phyloP scores from a whole-genome alignment of 2,329 filamentous ascomycete genomes.

The Aspergillus tubingensis region DNA sequence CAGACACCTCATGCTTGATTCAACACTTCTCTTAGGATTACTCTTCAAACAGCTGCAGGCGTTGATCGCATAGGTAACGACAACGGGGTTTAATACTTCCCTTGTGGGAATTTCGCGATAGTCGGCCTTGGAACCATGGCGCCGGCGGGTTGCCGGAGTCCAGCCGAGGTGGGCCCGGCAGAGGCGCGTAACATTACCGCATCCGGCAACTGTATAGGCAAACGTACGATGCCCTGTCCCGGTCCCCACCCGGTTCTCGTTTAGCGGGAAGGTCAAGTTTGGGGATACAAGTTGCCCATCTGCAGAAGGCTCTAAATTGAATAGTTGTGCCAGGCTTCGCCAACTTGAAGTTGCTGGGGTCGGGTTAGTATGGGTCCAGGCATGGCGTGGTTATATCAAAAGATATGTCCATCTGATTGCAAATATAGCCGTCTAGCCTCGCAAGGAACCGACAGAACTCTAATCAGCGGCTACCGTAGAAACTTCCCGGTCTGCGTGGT shows the following conservation, averaged over 20 bases:
- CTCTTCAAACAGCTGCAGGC: neutral
- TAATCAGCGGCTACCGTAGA: neutral
- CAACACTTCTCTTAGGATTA: neutral
- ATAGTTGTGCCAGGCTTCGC: neutral
- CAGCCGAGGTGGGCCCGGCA: slow-evolving; percentile 4
- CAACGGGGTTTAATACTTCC: neutral
- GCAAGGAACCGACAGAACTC: neutral
- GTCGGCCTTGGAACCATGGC: neutral
- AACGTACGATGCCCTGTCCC: slow-evolving; percentile 4
- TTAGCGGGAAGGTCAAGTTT: neutral
- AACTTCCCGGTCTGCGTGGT: neutral
- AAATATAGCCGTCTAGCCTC: neutral
- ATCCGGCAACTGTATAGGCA: slow-evolving; percentile 6
- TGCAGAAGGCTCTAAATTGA: neutral
- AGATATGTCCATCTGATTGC: neutral
- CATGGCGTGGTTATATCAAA: neutral
- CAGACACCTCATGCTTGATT: neutral
- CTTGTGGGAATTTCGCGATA: neutral
- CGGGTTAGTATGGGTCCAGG: too few species aligned
- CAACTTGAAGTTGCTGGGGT: neutral
- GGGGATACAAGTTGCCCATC: neutral
- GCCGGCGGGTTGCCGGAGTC: neutral
- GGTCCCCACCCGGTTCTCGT: neutral
- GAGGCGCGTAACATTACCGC: slow-evolving; percentile 9
- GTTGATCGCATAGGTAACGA: neutral